Evolutionary conservation across 257 asterid species (phyloP).

Genomic region (Cynanchum wilfordii): DNA sequence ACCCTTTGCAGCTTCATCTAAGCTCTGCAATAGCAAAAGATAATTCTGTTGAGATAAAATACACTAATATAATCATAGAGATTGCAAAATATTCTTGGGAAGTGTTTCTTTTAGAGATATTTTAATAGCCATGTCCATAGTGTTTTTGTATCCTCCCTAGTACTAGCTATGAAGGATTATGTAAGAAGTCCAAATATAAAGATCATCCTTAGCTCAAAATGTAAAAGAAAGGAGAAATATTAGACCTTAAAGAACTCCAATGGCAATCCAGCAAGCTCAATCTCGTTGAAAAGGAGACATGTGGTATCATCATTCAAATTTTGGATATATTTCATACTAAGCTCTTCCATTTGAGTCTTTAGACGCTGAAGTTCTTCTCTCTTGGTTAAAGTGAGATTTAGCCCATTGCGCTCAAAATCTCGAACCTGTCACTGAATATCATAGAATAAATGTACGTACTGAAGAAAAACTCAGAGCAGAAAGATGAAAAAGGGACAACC

Average conservation of each 20-base stretch:
- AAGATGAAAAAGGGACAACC: constrained; percentile 5
- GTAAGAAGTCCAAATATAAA: neutral
- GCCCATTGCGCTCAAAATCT: constrained; percentile 90
- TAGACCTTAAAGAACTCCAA: constrained; percentile 70
- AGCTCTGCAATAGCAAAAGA: constrained; percentile 46
- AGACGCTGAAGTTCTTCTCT: constrained; percentile 81
- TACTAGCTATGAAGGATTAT: neutral
- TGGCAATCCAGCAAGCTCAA: constrained; percentile 81
- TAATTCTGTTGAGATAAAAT: neutral
- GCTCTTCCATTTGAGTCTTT: constrained; percentile 70
- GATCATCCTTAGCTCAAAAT: constrained; percentile 1
- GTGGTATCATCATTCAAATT: constrained; percentile 66
- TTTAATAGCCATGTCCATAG: neutral
- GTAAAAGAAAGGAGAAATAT: constrained; percentile 2
- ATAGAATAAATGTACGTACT: constrained; percentile 30
- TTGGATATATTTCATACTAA: constrained; percentile 67
- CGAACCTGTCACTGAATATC: constrained; percentile 89
- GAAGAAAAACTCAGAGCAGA: constrained; percentile 6
- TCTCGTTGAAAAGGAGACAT: constrained; percentile 57
- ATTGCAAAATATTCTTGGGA: neutral
- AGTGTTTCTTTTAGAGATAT: neutral
- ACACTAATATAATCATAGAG: neutral
- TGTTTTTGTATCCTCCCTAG: neutral
- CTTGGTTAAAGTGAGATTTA: constrained; percentile 75
- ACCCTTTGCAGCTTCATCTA: constrained; percentile 68